Percentiles rank a stretch among this genome's conserved stretches.
phyloP scores from a whole-genome alignment of 352 stramenopile species.

The Globisporangium emineosum region DNA sequence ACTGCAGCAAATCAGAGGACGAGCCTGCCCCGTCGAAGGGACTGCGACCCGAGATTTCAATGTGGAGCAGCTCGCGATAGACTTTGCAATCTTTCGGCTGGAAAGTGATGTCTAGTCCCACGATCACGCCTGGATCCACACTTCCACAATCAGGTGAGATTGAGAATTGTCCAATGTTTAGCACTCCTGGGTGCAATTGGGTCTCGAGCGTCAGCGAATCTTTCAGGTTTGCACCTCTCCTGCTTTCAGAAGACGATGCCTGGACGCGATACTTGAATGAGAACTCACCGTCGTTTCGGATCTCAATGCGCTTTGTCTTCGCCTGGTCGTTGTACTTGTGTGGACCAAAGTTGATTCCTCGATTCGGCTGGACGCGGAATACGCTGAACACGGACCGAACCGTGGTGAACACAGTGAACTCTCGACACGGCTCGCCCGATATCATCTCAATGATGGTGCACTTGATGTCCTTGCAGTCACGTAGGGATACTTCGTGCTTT shows the following conservation, averaged over 20 bases:
- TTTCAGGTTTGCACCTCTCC: background rate
- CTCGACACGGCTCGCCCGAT: slow-evolving; percentile 85
- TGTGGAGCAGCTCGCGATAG: slow-evolving; percentile 64
- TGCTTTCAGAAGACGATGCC: background rate
- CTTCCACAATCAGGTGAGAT: slow-evolving; percentile 71
- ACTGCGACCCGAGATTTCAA: slow-evolving; percentile 82
- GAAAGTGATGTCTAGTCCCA: slow-evolving; percentile 76
- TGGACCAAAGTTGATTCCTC: slow-evolving; percentile 92
- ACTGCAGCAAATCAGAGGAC: slow-evolving; percentile 43
- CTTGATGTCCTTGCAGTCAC: slow-evolving; percentile 92
- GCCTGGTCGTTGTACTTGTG: slow-evolving; percentile 86
- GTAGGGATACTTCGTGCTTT: slow-evolving; percentile 72
- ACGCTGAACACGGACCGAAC: slow-evolving; percentile 81
- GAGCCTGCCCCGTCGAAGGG: slow-evolving; percentile 23
- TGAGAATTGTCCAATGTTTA: slow-evolving; percentile 77
- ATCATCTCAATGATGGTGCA: slow-evolving; percentile 92
- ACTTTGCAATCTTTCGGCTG: slow-evolving; percentile 68
- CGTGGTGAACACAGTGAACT: slow-evolving; percentile 84
- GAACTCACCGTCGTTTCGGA: slow-evolving; percentile 94
- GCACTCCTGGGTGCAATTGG: slow-evolving; percentile 23
- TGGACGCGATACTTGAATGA: slow-evolving; percentile 86
- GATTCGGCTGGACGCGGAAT: slow-evolving; percentile 85
- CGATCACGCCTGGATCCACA: slow-evolving; percentile 82
- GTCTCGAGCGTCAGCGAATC: slow-evolving; percentile 41
- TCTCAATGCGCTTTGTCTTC: slow-evolving; percentile 78